Conservation (phyloP, 768 basidiomycete genomes). For the Cantharellus anzutake region DNA sequence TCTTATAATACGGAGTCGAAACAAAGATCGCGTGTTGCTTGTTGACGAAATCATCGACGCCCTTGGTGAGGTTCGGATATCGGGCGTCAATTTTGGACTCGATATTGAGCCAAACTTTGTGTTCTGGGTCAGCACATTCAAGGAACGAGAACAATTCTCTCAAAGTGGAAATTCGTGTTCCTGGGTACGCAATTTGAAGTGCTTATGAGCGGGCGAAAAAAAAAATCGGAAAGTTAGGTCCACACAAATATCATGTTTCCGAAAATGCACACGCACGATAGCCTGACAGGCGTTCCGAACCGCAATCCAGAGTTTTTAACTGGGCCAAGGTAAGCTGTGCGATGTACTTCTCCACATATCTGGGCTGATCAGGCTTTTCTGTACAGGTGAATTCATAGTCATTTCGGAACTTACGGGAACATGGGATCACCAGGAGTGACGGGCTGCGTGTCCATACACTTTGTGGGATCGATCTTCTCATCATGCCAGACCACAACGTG, state of each 20-base stretch:
- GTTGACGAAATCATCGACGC: slow-evolving; percentile 14
- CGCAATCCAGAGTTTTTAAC: slow-evolving; percentile 65
- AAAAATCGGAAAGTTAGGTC: slow-evolving; percentile 10
- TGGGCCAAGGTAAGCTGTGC: slow-evolving; percentile 65
- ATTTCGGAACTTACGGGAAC: slow-evolving; percentile 11
- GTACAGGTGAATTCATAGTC: not conserved
- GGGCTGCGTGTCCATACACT: slow-evolving; percentile 51
- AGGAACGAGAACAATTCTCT: slow-evolving; percentile 60
- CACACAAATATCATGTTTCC: not conserved
- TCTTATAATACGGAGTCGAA: slow-evolving; percentile 5
- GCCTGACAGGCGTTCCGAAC: slow-evolving; percentile 37
- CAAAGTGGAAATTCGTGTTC: slow-evolving; percentile 53
- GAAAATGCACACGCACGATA: slow-evolving; percentile 30
- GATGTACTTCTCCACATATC: slow-evolving; percentile 54
- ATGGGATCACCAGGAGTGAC: slow-evolving; percentile 15
- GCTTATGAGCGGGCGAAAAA: slow-evolving; percentile 22
- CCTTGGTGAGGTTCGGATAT: slow-evolving; percentile 12
- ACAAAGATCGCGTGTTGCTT: slow-evolving; percentile 8
- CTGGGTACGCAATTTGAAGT: slow-evolving; percentile 43
- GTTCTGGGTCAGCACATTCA: slow-evolving; percentile 46
- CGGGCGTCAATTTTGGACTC: slow-evolving; percentile 24
- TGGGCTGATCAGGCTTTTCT: not conserved
- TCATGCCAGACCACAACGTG: slow-evolving; percentile 70
- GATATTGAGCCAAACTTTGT: slow-evolving; percentile 50
- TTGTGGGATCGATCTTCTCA: slow-evolving; percentile 37